Evolutionary conservation across 768 basidiomycete species (phyloP).

Genomic region (Naganishia randhawae): DNA sequence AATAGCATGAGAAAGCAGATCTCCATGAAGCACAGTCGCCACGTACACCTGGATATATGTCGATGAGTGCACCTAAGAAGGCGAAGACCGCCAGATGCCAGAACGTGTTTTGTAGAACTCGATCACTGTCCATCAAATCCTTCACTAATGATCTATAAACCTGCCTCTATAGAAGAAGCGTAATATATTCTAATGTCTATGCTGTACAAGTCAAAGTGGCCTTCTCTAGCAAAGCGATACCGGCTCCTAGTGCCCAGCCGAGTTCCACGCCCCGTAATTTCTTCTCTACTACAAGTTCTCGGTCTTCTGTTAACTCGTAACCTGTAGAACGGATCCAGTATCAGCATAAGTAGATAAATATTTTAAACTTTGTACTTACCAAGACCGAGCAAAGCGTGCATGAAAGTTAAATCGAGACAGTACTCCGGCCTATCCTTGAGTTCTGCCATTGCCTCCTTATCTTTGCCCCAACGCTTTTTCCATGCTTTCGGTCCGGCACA

Average conservation of each 20-base stretch:
- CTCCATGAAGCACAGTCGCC: too few relatives aligned
- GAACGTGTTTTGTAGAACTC: not conserved
- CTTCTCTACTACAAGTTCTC: slow-evolving; percentile 72
- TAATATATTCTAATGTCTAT: slow-evolving; percentile 25
- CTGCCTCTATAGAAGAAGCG: not conserved
- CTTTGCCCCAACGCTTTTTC: slow-evolving; percentile 51
- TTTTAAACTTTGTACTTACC: slow-evolving; percentile 15
- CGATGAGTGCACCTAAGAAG: too few relatives aligned
- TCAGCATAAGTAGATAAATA: not conserved
- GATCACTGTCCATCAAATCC: too few relatives aligned
- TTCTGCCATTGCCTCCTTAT: slow-evolving; percentile 60
- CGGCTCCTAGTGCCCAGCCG: slow-evolving; percentile 86
- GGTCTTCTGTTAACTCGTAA: slow-evolving; percentile 73
- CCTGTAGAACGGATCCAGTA: slow-evolving; percentile 52
- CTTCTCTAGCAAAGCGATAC: slow-evolving; percentile 49
- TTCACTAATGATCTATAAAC: slow-evolving; percentile 5
- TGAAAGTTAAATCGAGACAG: slow-evolving; percentile 93
- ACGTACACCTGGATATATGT: too few relatives aligned
- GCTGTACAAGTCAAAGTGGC: slow-evolving; percentile 48
- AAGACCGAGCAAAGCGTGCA: slow-evolving; percentile 77
- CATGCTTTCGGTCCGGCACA: slow-evolving; percentile 68
- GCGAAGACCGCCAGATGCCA: too few relatives aligned
- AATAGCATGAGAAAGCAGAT: too few relatives aligned
- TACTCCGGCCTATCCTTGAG: slow-evolving; percentile 81
- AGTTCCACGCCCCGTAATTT: slow-evolving; percentile 82